phyloP scores from a whole-genome alignment of 768 basidiomycete species.

The Lentinula edodes region DNA sequence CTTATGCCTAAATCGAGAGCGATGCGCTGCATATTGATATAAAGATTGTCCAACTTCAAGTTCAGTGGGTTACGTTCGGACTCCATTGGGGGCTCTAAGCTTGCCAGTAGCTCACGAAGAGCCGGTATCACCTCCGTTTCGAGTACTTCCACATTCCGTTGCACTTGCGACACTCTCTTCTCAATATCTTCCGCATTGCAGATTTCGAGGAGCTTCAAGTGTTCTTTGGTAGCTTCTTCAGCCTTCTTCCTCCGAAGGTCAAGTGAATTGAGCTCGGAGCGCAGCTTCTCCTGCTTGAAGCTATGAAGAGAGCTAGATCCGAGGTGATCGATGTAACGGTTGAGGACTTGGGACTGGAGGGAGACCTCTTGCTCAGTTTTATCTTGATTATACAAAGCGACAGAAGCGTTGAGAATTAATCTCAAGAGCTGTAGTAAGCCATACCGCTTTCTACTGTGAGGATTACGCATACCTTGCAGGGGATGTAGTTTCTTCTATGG shows the following conservation, averaged over 20 bases:
- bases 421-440: not conserved
- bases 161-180: not conserved
- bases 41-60: not conserved
- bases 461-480: too few species aligned
- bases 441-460: too few species aligned
- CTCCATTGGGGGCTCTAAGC: not conserved
- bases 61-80: not conserved
- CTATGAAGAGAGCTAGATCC: not conserved
- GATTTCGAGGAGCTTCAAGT: not conserved
- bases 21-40: not conserved
- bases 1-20: not conserved
- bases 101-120: not conserved
- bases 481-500: too few species aligned
- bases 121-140: not conserved
- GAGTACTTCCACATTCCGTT: not conserved
- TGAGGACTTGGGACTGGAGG: not conserved
- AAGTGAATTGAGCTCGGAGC: not conserved
- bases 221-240: not conserved
- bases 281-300: not conserved
- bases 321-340: not conserved
- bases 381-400: not conserved
- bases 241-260: not conserved
- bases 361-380: not conserved
- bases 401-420: not conserved
- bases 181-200: not conserved